Conservation (phyloP, 768 basidiomycete species). For the Suillus discolor region DNA sequence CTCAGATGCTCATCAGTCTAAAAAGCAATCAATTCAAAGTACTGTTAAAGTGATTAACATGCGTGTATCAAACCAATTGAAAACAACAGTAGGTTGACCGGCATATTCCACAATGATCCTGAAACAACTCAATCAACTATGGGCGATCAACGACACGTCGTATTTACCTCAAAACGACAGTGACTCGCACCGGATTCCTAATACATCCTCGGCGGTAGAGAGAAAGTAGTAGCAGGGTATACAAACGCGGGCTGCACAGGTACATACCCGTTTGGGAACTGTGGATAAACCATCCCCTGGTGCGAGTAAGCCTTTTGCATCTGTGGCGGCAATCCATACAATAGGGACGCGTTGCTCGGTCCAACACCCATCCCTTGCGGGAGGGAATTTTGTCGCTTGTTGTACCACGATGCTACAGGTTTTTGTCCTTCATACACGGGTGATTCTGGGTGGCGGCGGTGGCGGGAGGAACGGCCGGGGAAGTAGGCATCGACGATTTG, state of each 20-base stretch:
- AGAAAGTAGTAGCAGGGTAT: slow-evolving; percentile 20
- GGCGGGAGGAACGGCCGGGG: slow-evolving; percentile 34
- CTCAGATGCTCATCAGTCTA: background rate
- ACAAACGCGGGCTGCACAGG: slow-evolving; percentile 19
- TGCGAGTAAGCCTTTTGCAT: background rate
- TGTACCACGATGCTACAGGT: slow-evolving; percentile 33
- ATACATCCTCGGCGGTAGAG: slow-evolving; percentile 11
- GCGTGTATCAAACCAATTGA: background rate
- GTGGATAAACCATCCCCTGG: slow-evolving; percentile 4
- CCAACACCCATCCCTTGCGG: slow-evolving; percentile 21
- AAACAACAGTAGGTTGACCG: background rate
- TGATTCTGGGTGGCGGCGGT: slow-evolving; percentile 15
- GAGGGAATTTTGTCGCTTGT: slow-evolving; percentile 6
- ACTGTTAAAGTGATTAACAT: background rate
- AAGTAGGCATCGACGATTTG: slow-evolving; percentile 49
- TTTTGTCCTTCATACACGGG: slow-evolving; percentile 15
- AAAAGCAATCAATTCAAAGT: background rate
- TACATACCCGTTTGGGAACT: slow-evolving; percentile 27
- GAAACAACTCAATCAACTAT: background rate
- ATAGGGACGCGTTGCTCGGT: slow-evolving; percentile 24
- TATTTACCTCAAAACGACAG: background rate
- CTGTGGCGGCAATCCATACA: slow-evolving; percentile 8
- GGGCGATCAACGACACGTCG: background rate
- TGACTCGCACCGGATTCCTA: background rate
- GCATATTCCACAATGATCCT: background rate